Evolutionary conservation across 257 asterid genomes (phyloP).

Genomic region (Nicotiana paniculata): DNA sequence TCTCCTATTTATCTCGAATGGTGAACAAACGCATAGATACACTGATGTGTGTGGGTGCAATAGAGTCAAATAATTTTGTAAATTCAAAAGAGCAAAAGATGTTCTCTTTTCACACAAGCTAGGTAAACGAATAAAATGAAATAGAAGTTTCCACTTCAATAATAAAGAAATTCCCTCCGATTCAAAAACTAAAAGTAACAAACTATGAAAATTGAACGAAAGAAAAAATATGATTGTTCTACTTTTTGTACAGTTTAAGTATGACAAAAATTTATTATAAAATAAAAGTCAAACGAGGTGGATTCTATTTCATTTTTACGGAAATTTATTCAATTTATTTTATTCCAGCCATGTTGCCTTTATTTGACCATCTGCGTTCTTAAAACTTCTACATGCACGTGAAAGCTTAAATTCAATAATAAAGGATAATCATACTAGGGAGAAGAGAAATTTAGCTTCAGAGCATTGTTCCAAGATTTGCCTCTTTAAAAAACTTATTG

Average conservation of each 20-base stretch:
- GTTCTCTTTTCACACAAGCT: too few species aligned
- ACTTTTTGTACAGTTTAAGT: not conserved
- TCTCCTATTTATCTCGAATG: too few species aligned
- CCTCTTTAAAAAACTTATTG: conserved; percentile 1
- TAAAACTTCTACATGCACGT: conserved; percentile 32
- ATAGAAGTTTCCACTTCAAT: too few species aligned
- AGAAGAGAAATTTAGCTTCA: conserved; percentile 26
- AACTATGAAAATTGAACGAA: not conserved
- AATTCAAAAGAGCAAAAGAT: too few species aligned
- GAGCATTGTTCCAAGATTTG: conserved; percentile 17
- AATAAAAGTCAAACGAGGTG: conserved; percentile 21
- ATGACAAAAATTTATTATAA: not conserved
- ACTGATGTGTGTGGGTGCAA: too few species aligned
- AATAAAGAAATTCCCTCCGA: too few species aligned
- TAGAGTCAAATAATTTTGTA: too few species aligned
- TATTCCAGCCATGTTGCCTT: conserved; percentile 8
- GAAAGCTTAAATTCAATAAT: conserved; percentile 24
- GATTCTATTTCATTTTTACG: not conserved
- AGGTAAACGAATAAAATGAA: too few species aligned
- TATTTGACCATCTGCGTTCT: conserved; percentile 9
- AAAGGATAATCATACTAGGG: conserved; percentile 18
- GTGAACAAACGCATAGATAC: too few species aligned
- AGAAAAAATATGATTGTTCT: not conserved
- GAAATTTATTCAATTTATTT: not conserved
- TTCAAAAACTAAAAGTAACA: not conserved